These are phyloP conservation scores for Fusarium chaquense DNA, from an alignment of 2,329 filamentous ascomycete genomes.

Conservation along the genomic window DNA sequence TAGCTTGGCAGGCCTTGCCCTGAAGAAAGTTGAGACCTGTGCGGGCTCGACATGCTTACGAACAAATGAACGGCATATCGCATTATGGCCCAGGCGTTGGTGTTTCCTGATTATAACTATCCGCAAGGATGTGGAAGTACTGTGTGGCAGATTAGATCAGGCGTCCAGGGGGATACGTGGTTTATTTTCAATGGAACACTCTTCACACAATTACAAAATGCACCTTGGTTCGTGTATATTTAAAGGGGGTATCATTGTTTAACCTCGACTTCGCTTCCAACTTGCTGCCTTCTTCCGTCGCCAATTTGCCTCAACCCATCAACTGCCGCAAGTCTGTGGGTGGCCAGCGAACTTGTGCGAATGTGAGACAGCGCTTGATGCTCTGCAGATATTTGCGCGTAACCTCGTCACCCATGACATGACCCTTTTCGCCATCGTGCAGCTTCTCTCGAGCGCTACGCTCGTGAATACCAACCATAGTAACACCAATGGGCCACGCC, in stretches of 20 bases:
- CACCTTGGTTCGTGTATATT: conserved; percentile 3
- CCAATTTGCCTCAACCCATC: conserved; percentile 72
- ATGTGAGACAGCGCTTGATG: conserved; percentile 96
- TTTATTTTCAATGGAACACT: conserved; percentile 23
- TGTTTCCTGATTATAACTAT: conserved; percentile 43
- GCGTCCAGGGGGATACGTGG: conserved; percentile 29
- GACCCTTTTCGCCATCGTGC: conserved; percentile 86
- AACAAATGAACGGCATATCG: conserved; percentile 27
- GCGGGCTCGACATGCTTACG: conserved; percentile 2
- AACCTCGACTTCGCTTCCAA: conserved; percentile 6
- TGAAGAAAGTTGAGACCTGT: not conserved
- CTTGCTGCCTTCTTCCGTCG: not conserved
- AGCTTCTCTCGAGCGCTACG: conserved; percentile 94
- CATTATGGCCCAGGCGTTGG: conserved; percentile 43
- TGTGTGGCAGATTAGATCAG: conserved; percentile 35
- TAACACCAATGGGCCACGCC: conserved; percentile 98
- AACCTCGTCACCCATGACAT: conserved; percentile 96
- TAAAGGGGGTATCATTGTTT: conserved; percentile 43
- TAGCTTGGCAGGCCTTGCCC: not conserved
- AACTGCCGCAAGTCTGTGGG: conserved; percentile 91
- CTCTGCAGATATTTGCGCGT: conserved; percentile 97
- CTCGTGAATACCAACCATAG: conserved; percentile 99
- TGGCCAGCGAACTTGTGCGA: conserved; percentile 96
- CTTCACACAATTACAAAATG: not conserved
- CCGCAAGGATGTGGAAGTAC: conserved; percentile 30